Percentiles rank a stretch among this genome's conserved stretches.
Conservation (phyloP, 805 yeast species). For the Zygosaccharomyces lentus region DNA sequence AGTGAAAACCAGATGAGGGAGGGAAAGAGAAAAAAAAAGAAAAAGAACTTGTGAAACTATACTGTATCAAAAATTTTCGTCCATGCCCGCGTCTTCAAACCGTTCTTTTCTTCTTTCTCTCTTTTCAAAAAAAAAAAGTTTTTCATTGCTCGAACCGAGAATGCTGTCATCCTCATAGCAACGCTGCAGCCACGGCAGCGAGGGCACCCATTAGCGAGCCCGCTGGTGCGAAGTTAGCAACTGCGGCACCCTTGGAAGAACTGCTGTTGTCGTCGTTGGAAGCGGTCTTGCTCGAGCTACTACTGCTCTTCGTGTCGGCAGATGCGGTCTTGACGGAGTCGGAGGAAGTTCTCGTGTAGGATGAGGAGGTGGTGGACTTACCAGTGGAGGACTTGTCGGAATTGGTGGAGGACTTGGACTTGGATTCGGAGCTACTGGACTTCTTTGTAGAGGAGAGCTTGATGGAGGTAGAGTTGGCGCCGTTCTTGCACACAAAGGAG, state of each 20-base stretch:
- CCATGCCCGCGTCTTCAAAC: constrained; percentile 1
- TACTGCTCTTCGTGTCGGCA: constrained; percentile 9
- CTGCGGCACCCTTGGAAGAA: constrained; percentile 37
- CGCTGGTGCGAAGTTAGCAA: constrained; percentile 30
- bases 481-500: constrained; percentile 70
- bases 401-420: constrained; percentile 40
- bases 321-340: constrained; percentile 7
- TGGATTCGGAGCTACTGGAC: constrained; percentile 27
- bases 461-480: constrained; percentile 47
- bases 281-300: constrained; percentile 7
- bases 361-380: constrained; percentile 13
- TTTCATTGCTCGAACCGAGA: background rate
- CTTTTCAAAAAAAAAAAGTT: background rate
- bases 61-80: background rate
- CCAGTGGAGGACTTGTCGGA: constrained; percentile 38
- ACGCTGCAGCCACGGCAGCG: constrained; percentile 48
- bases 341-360: background rate
- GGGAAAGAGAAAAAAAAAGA: background rate
- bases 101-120: background rate
- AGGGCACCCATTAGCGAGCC: constrained; percentile 46
- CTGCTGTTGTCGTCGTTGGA: constrained; percentile 7
- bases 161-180: constrained; percentile 41
- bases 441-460: constrained; percentile 31
- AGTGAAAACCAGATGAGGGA: no score
- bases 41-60: background rate